phyloP scores from a whole-genome alignment of 2,329 filamentous ascomycete genomes.

The Fusarium proliferatum region DNA sequence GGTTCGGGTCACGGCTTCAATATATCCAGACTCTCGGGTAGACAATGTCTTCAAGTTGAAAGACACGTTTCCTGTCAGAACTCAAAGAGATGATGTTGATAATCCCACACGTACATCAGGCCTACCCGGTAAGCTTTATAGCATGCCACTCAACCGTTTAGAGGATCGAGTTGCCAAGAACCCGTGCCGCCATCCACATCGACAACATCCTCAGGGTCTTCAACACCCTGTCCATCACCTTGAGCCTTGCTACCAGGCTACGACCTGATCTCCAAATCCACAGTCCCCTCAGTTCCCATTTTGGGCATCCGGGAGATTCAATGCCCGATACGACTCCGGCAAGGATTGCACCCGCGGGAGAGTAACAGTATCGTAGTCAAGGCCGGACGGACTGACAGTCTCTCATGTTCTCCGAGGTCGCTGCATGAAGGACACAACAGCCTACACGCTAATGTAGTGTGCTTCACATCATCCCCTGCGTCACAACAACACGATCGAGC shows the following conservation, averaged over 20 bases:
- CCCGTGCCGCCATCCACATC: not conserved
- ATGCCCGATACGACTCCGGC: slow-evolving; percentile 6
- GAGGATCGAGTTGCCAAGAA: slow-evolving; percentile 4
- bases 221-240: slow-evolving; percentile 8
- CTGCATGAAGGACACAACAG: slow-evolving; percentile 21
- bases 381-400: not conserved
- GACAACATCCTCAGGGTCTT: slow-evolving; percentile 26
- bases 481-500: slow-evolving; percentile 25
- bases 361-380: not conserved
- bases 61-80: not conserved
- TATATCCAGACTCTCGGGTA: not conserved
- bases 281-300: not conserved
- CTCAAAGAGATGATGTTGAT: not conserved
- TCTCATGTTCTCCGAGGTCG: slow-evolving; percentile 6
- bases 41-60: not conserved
- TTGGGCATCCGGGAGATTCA: slow-evolving; percentile 6
- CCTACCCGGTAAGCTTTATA: not conserved
- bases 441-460: slow-evolving; percentile 7
- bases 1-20: not conserved
- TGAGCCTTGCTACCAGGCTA: slow-evolving; percentile 14
- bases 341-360: not conserved
- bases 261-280: slow-evolving; percentile 3
- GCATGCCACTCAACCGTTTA: not conserved
- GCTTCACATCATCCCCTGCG: slow-evolving; percentile 34
- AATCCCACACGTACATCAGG: not conserved